Percentiles rank a stretch among this genome's conserved stretches.
Evolutionary conservation across 768 basidiomycete species (phyloP).

Genomic region (Xerocomus potaroensis): DNA sequence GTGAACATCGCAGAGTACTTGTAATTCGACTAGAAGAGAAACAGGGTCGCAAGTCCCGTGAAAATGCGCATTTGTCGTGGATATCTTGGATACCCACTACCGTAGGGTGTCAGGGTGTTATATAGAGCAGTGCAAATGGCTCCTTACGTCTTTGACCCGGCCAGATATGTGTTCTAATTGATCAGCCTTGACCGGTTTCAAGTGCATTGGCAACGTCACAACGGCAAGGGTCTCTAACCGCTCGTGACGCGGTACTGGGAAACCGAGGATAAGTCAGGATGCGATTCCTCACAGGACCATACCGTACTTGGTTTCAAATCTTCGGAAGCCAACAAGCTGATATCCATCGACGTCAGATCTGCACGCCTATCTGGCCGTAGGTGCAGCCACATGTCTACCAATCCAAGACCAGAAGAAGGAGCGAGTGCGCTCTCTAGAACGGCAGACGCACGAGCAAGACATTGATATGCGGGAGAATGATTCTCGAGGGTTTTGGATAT

Average conservation of each 20-base stretch:
- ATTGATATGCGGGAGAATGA: conserved; percentile 32
- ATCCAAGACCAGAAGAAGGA: conserved; percentile 65
- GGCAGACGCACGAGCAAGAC: conserved; percentile 31
- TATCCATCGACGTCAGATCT: conserved; percentile 16
- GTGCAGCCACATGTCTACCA: conserved; percentile 67
- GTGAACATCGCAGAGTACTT: conserved; percentile 15
- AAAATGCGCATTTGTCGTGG: neutral
- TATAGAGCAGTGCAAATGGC: neutral
- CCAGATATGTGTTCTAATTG: conserved; percentile 14
- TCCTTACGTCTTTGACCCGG: conserved; percentile 22
- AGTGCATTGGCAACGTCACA: conserved; percentile 18
- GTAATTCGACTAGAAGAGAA: conserved; percentile 26
- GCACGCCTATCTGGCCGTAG: conserved; percentile 28
- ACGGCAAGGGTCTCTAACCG: conserved; percentile 24
- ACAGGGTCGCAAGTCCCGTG: conserved; percentile 11
- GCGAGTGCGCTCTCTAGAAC: conserved; percentile 47
- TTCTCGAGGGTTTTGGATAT: conserved; percentile 41
- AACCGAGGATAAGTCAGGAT: neutral
- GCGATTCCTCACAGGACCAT: neutral
- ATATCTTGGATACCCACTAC: conserved; percentile 16
- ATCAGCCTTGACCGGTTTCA: conserved; percentile 2
- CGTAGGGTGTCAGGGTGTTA: conserved; percentile 2
- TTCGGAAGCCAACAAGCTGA: conserved; percentile 14
- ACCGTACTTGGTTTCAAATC: conserved; percentile 11
- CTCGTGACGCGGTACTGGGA: conserved; percentile 20